A percentile compares a stretch with the other conserved stretches of the same genome.
Evolutionary conservation across 2,329 filamentous ascomycete species (phyloP).

Genomic region (Colletotrichum ledebouriae): DNA sequence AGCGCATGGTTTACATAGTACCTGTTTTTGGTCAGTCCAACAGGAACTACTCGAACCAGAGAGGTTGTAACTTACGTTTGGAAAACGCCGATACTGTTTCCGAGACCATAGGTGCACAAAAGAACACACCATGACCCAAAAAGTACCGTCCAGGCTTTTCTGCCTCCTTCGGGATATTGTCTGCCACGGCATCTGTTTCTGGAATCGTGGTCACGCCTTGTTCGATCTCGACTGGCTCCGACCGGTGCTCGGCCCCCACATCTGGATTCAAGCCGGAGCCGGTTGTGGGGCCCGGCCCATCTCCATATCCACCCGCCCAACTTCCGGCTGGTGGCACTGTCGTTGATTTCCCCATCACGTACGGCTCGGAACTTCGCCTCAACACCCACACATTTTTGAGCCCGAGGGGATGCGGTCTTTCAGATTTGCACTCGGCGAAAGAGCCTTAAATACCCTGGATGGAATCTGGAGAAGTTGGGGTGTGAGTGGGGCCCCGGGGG

Average conservation of each 20-base stretch:
- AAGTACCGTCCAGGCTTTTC: conserved; percentile 69
- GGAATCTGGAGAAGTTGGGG: conserved; percentile 13
- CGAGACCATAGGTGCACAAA: conserved; percentile 59
- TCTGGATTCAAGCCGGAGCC: not conserved
- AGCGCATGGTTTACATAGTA: conserved; percentile 68
- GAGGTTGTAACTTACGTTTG: conserved; percentile 52
- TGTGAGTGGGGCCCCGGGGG: conserved; percentile 19
- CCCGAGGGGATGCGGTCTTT: not conserved
- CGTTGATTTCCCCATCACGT: conserved; percentile 20
- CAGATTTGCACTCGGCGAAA: not conserved
- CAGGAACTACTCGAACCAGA: too few relatives aligned
- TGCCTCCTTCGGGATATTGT: conserved; percentile 67
- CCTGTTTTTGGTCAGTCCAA: not conserved
- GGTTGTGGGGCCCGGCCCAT: not conserved
- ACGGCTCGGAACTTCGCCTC: not conserved
- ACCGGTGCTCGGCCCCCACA: conserved; percentile 36
- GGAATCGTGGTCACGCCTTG: conserved; percentile 36
- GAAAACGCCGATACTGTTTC: conserved; percentile 66
- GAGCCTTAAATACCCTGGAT: conserved; percentile 18
- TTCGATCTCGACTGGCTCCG: conserved; percentile 1
- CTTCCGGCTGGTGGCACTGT: not conserved
- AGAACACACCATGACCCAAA: conserved; percentile 59
- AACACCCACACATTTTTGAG: not conserved
- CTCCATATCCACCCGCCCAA: not conserved
- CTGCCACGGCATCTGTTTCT: conserved; percentile 51